A percentile compares a stretch with the other conserved stretches of the same genome.
Conservation (phyloP, 306 rosid species). For the Castanea crenata region DNA sequence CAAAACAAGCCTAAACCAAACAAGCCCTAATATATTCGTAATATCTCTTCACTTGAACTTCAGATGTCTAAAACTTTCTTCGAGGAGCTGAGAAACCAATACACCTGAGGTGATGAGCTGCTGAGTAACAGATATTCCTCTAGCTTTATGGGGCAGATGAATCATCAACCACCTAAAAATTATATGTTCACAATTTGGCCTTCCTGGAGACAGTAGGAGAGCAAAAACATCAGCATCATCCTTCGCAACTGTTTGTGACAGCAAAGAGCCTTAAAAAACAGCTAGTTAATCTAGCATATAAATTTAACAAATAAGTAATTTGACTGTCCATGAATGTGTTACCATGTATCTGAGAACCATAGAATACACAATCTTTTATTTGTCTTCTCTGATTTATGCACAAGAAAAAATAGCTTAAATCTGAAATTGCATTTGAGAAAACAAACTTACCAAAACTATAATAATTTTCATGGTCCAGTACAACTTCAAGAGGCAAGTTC, state of each 20-base stretch:
- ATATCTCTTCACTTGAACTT: neutral
- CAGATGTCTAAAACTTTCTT: neutral
- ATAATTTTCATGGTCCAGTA: neutral
- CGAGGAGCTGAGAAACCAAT: neutral
- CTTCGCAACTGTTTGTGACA: neutral
- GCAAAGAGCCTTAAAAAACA: neutral
- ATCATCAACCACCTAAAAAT: too few species aligned
- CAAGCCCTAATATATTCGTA: too few species aligned
- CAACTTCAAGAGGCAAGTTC: conserved; percentile 33
- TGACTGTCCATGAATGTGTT: neutral
- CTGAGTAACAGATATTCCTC: neutral
- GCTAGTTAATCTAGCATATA: neutral
- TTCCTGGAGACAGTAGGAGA: too few species aligned
- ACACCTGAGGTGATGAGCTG: neutral
- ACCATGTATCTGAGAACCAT: neutral
- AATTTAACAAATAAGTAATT: neutral
- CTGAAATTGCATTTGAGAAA: neutral
- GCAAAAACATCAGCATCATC: neutral
- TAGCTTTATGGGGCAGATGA: too few species aligned
- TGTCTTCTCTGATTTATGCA: neutral
- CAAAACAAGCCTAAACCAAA: too few species aligned
- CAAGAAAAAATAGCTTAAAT: neutral
- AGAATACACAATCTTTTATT: neutral
- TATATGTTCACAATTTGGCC: too few species aligned
- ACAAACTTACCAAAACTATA: neutral